phyloP scores from a whole-genome alignment of 805 yeast genomes.

The Teunomyces gatunensis region DNA sequence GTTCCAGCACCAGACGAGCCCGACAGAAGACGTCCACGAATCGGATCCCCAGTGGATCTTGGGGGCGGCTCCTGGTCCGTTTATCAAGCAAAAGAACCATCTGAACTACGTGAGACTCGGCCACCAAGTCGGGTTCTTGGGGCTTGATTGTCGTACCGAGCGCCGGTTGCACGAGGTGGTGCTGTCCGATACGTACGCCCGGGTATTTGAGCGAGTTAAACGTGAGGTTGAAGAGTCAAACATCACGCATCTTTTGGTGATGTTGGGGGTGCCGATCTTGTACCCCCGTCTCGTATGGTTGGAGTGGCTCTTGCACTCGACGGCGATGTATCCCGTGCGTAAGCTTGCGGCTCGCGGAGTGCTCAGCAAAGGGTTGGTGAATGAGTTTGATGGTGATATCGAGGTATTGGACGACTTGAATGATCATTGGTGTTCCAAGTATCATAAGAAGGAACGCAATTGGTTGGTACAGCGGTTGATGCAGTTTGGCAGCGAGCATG shows the following conservation, averaged over 20 bases:
- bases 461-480: conserved; percentile 57
- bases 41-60: conserved; percentile 59
- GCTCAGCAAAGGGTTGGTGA: conserved; percentile 70
- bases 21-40: conserved; percentile 37
- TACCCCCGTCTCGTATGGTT: conserved; percentile 93
- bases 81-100: conserved; percentile 61
- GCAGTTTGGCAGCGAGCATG: conserved; percentile 60
- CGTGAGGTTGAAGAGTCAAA: conserved; percentile 52
- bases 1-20: conserved; percentile 80
- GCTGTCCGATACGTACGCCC: conserved; percentile 51
- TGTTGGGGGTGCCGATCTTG: conserved; percentile 93
- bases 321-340: conserved; percentile 59
- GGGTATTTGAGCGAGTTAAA: conserved; percentile 57
- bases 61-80: conserved; percentile 61
- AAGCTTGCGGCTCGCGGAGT: conserved; percentile 55
- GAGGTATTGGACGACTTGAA: conserved; percentile 90
- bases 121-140: conserved; percentile 64
- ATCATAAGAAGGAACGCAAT: conserved; percentile 87
- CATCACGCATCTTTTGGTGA: conserved; percentile 71
- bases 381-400: conserved; percentile 88
- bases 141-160: conserved; percentile 93
- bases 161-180: conserved; percentile 63
- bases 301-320: conserved; percentile 68
- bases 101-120: conserved; percentile 77
- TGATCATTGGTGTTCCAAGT: conserved; percentile 94